phyloP scores from a whole-genome alignment of 139 green algal genomes.

The Penium margaritaceum region DNA sequence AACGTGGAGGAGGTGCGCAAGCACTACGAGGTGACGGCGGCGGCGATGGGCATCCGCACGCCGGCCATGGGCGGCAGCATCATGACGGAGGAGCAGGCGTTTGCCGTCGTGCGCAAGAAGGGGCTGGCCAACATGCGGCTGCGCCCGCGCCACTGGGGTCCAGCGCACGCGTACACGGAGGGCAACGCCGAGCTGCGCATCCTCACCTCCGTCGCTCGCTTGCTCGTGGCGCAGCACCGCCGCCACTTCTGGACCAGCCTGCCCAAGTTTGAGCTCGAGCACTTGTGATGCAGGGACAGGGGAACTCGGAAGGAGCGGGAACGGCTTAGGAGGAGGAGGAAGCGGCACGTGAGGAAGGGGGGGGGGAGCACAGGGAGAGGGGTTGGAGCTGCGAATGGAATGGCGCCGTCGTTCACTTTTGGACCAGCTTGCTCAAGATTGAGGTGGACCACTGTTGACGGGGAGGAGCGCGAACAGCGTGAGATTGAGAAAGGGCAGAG shows the following conservation, averaged over 20 bases:
- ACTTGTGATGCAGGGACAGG: not conserved
- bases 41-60: conserved; percentile 25
- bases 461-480: too few species aligned
- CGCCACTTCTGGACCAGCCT: conserved; percentile 9
- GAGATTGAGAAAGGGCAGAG: too few species aligned
- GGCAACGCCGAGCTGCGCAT: conserved; percentile 26
- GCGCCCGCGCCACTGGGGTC: conserved; percentile 24
- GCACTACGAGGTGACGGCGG: conserved; percentile 41
- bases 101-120: conserved; percentile 37
- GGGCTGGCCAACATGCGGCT: conserved; percentile 26
- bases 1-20: conserved; percentile 32
- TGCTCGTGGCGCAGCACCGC: conserved; percentile 25
- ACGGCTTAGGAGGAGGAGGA: too few species aligned
- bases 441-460: too few species aligned
- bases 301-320: too few species aligned
- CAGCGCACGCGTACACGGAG: conserved; percentile 33
- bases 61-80: too few species aligned
- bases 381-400: too few species aligned
- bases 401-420: too few species aligned
- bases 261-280: conserved; percentile 36
- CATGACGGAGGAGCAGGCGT: conserved; percentile 15
- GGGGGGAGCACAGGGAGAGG: too few species aligned
- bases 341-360: too few species aligned
- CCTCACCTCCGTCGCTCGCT: conserved; percentile 2
- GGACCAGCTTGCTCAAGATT: too few species aligned